phyloP scores from a whole-genome alignment of 495 filamentous ascomycete genomes.

The Elasticomyces elasticus region DNA sequence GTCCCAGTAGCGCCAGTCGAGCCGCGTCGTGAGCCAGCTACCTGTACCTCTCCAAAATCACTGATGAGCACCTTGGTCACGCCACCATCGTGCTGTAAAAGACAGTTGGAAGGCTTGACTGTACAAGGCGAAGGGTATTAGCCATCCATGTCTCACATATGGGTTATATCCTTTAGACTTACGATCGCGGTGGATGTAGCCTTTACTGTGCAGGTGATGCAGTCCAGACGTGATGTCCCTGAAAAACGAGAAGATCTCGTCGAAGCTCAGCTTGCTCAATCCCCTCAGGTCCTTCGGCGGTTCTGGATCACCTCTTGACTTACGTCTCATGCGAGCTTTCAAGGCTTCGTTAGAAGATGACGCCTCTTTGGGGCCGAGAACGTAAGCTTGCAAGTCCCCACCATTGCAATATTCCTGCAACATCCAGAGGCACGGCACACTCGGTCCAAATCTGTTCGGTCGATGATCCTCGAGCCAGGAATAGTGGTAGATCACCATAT shows the following conservation, averaged over 20 bases:
- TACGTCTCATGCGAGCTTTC: slow-evolving; percentile 74
- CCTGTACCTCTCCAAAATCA: slow-evolving; percentile 93
- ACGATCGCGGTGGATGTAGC: slow-evolving; percentile 91
- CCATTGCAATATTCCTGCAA: slow-evolving; percentile 95
- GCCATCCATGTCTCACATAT: too few species aligned
- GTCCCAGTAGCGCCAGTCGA: slow-evolving; percentile 93
- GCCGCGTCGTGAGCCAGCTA: slow-evolving; percentile 63
- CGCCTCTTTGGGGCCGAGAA: slow-evolving; percentile 55
- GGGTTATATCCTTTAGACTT: too few species aligned
- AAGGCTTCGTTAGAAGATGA: slow-evolving; percentile 62
- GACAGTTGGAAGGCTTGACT: slow-evolving; percentile 93
- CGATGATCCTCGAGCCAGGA: slow-evolving; percentile 92
- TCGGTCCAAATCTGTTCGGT: slow-evolving; percentile 73
- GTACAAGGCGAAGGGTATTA: too few species aligned
- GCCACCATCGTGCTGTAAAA: slow-evolving; percentile 65
- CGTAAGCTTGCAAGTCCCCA: slow-evolving; percentile 82
- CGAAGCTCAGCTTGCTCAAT: slow-evolving; percentile 63
- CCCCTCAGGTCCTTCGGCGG: slow-evolving; percentile 38
- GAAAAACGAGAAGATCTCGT: slow-evolving; percentile 95
- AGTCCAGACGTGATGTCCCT: slow-evolving; percentile 88
- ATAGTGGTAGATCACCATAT: slow-evolving; percentile 93
- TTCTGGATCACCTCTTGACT: slow-evolving; percentile 56
- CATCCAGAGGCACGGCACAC: slow-evolving; percentile 90
- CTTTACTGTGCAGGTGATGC: slow-evolving; percentile 81
- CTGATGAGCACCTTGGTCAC: slow-evolving; percentile 76